Conservation (phyloP, 2,329 filamentous ascomycete species). For the Pseudogymnoascus sp. region DNA sequence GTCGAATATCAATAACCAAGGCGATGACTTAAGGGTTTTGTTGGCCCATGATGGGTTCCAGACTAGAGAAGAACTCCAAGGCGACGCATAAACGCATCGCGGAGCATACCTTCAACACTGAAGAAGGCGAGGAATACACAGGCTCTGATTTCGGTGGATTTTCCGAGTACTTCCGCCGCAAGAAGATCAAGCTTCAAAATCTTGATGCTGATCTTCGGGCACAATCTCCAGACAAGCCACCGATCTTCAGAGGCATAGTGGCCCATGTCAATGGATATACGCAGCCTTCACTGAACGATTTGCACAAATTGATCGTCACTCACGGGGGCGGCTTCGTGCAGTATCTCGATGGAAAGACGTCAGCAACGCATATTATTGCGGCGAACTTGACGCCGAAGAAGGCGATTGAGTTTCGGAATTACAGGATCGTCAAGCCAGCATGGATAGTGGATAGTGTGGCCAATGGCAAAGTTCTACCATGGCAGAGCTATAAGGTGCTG, state of each 20-base stretch:
- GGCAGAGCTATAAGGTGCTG: slow-evolving; percentile 75
- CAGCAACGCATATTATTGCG: slow-evolving; percentile 91
- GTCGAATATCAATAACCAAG: not conserved
- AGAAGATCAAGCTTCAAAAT: slow-evolving; percentile 96
- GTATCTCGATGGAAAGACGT: slow-evolving; percentile 89
- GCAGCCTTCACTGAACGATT: slow-evolving; percentile 80
- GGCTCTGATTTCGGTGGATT: slow-evolving; percentile 83
- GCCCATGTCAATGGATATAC: slow-evolving; percentile 94
- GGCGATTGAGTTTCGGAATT: slow-evolving; percentile 73
- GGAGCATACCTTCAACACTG: slow-evolving; percentile 63
- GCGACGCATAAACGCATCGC: slow-evolving; percentile 54
- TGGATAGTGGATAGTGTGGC: slow-evolving; percentile 89
- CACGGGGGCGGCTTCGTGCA: slow-evolving; percentile 94
- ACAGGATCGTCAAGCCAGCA: slow-evolving; percentile 86
- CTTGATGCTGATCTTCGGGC: slow-evolving; percentile 71
- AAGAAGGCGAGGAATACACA: slow-evolving; percentile 85
- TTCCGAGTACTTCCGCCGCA: slow-evolving; percentile 82
- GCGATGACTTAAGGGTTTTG: not conserved
- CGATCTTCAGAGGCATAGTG: slow-evolving; percentile 84
- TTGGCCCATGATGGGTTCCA: slow-evolving; percentile 43
- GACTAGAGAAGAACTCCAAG: slow-evolving; percentile 55
- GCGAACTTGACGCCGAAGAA: slow-evolving; percentile 89
- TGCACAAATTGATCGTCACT: slow-evolving; percentile 79
- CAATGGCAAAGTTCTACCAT: slow-evolving; percentile 73
- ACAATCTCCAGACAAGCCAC: slow-evolving; percentile 50